Evolutionary conservation across 2,329 filamentous ascomycete species (phyloP), one percentile per base, ranked within the genome.

Genomic region (Arachnopeziza araneosa): DNA sequence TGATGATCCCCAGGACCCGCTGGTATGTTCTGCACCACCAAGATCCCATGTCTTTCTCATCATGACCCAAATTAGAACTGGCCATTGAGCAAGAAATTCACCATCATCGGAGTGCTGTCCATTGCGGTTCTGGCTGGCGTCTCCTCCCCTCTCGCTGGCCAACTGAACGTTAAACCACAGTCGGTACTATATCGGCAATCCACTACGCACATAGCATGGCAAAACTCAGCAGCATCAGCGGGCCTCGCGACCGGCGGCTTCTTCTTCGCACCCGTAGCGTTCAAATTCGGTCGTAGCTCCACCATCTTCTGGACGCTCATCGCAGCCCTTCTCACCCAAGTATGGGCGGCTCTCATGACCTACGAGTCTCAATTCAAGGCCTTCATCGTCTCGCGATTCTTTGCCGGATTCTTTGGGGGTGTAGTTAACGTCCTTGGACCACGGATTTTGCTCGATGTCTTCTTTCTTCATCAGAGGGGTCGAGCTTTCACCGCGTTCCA

Each of bases 1-100:
- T 19, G 75, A 78, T 61, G 77, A 76, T 36, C 78, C 78, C 0
- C 79, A 79, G 58, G 79, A 80, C 60, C 78, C 78, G 2, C 64
- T 80, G 32, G 58, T 62, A 59, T 1, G 50, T 36, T 19, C 50
- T 51, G 1, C n/a, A 36, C 30, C 44, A 7, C 23, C 24, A 24
- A 10, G 17, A 8, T 36, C 36, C 23, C 21, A 6, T n/a, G 52
- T 6, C 19, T 14, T 64, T 72, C 23, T 59, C 76, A 7, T 60
- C 71, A 2, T 69, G 72, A n/a, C 2, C n/a, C 19, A 3, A 12
- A 70, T 75, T n/a, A 61, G 22, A 80, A 79, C 58, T 66, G 65
- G 62, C 48, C 62, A 1, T 59, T 63, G 50, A 52, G 52, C n/a
- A 64, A 60, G n/a, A 66, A 64, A 49, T 32, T 56, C 2, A 53